Evolutionary conservation across 192 early-diverging fungal genomes (phyloP).

Genomic region (Podila horticola): DNA sequence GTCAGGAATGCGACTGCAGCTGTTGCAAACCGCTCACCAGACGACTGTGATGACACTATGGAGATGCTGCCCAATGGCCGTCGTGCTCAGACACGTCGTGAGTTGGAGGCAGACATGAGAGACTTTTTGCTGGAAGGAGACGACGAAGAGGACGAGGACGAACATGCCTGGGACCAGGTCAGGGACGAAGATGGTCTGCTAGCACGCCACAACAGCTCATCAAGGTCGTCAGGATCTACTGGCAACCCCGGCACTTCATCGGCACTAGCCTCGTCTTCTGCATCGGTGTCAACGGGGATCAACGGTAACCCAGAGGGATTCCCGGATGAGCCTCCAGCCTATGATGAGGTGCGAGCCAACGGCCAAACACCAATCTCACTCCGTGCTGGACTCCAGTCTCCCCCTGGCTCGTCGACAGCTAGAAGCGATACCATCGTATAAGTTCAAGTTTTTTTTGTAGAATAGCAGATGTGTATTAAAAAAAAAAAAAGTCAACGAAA

Average conservation of each 20-base stretch:
- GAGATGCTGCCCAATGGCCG: conserved; percentile 52
- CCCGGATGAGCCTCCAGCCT: conserved; percentile 46
- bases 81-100: conserved; percentile 34
- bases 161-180: conserved; percentile 8
- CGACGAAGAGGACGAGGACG: conserved; percentile 36
- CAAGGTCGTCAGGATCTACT: not conserved
- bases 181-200: conserved; percentile 46
- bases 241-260: not conserved
- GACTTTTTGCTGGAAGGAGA: conserved; percentile 45
- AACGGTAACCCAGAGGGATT: conserved; percentile 11
- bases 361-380: conserved; percentile 11
- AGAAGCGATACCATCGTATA: not conserved
- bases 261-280: not conserved
- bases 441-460: no score
- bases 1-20: conserved; percentile 30
- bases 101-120: conserved; percentile 49
- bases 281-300: not conserved
- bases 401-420: not conserved
- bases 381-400: conserved; percentile 18
- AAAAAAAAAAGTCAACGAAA: no score
- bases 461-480: no score
- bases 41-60: conserved; percentile 34
- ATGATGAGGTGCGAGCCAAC: conserved; percentile 35
- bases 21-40: conserved; percentile 3
- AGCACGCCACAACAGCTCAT: conserved; percentile 16